Base-by-base conservation (phyloP, 1,139 yeast genomes). In the Yamadazyma triangularis region DNA sequence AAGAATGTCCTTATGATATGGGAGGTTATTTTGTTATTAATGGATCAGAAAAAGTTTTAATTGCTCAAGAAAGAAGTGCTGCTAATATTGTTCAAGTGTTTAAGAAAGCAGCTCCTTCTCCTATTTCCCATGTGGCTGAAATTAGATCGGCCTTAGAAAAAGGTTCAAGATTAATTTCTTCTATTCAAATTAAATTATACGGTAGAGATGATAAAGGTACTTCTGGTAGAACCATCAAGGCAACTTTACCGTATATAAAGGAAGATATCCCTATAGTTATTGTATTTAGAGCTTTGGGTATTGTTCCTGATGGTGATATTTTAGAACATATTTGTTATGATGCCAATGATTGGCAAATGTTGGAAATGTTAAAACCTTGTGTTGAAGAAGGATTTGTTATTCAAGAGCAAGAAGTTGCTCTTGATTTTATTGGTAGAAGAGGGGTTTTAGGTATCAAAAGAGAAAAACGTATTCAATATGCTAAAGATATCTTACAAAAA, bases 1-100 rank as follows among this genome's bases (percentile, higher is more conserved):
- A 91, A 60, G 99, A 91, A 63, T 91, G 99, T 64, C 98, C 98
- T 19, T 91, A 86, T 60, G 99, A 91, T 71, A 91, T 88, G 91
- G 99, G 99, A 59, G 99, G 99, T 41, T 91, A 91, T 61, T 91
- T 91, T 55, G 93, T 91, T 48, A 91, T 91, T 53, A 91, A 91
- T 64, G 99, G 99, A 49, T 88, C 96, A 15, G 99, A 91, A 60
- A 91, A 91, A 61, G 99, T 91, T 37, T 72, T 91, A 53, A 91
- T 91, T 68, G 98, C 98, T 15, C 99, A 91, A 64, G 99, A 91
- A 64, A 79, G 98, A 63, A 81, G 94, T 45, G 97, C 98, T 6
- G 98, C 98, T 34, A 91, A 91, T 55, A 91, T 91, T 48, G 98
- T 91, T 25, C 98, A 91, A 64, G 99, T 93, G 13, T 93, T 93